These are phyloP conservation scores for Stromatinia cepivora DNA, from an alignment of 2,329 filamentous ascomycete species.

Conservation along the genomic window DNA sequence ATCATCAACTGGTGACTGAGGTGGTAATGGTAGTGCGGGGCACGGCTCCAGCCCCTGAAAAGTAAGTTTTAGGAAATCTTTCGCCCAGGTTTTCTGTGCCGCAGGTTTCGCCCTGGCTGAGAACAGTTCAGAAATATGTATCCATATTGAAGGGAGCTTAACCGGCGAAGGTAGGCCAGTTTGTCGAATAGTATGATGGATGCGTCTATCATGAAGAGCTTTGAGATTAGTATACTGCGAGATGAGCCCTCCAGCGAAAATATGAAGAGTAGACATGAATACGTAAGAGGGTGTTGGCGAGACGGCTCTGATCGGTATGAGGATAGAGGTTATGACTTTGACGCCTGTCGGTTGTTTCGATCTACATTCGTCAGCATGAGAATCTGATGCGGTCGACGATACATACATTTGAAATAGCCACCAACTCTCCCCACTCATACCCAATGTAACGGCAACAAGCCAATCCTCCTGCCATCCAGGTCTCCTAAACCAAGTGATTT, in stretches of 20 bases:
- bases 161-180: conserved; percentile 34
- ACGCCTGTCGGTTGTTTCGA: conserved; percentile 25
- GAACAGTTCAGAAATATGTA: conserved; percentile 37
- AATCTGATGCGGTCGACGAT: not conserved
- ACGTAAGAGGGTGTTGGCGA: conserved; percentile 38
- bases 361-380: conserved; percentile 20
- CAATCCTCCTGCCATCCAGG: conserved; percentile 71
- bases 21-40: conserved; percentile 3
- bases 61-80: conserved; percentile 58
- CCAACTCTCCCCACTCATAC: conserved; percentile 74
- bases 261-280: conserved; percentile 42
- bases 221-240: conserved; percentile 44
- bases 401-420: conserved; percentile 66
- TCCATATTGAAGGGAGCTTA: conserved; percentile 37
- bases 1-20: not conserved
- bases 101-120: conserved; percentile 29
- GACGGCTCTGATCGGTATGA: conserved; percentile 35
- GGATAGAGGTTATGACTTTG: conserved; percentile 32
- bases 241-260: conserved; percentile 43
- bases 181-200: conserved; percentile 35
- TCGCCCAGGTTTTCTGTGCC: conserved; percentile 52
- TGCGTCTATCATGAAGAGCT: conserved; percentile 37
- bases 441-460: conserved; percentile 70
- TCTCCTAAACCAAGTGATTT: conserved; percentile 68
- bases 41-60: conserved; percentile 46